phyloP scores from a whole-genome alignment of 768 basidiomycete genomes.

The Postia placenta region DNA sequence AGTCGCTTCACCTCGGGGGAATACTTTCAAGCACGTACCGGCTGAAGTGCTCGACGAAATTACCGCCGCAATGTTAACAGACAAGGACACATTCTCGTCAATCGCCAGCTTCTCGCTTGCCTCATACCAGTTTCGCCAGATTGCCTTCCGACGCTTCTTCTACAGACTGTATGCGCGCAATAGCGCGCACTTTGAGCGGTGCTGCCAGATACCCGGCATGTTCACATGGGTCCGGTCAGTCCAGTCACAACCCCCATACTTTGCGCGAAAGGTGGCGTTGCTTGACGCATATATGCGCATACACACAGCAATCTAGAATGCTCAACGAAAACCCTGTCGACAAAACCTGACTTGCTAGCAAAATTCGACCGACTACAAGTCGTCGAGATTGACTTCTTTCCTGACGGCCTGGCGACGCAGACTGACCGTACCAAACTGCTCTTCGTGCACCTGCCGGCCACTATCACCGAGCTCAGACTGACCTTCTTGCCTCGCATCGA shows the following conservation, averaged over 20 bases:
- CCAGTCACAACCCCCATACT: not conserved
- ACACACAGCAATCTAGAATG: conserved; percentile 14
- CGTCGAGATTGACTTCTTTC: conserved; percentile 16
- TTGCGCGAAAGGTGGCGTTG: not conserved
- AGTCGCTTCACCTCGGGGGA: not conserved
- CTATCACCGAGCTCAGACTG: conserved; percentile 44
- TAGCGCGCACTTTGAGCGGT: conserved; percentile 10
- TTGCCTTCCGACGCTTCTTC: conserved; percentile 25
- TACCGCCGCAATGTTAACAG: conserved; percentile 13
- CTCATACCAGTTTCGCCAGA: conserved; percentile 22
- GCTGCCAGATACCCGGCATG: conserved; percentile 15
- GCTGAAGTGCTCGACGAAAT: conserved; percentile 24
- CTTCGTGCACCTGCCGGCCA: conserved; percentile 22
- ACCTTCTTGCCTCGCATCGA: conserved; percentile 56
- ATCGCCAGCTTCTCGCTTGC: conserved; percentile 22
- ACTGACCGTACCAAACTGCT: conserved; percentile 14
- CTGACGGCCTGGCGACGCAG: conserved; percentile 19
- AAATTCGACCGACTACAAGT: conserved; percentile 8
- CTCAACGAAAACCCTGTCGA: conserved; percentile 9
- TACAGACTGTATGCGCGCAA: conserved; percentile 11
- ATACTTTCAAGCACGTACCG: not conserved
- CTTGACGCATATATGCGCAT: conserved; percentile 15
- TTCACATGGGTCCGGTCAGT: conserved; percentile 25
- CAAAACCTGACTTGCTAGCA: conserved; percentile 2
- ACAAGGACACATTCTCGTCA: conserved; percentile 15